Evolutionary conservation across 1,284 basidiomycete genomes (phyloP).

Genomic region (Phellinidium pouzarii): DNA sequence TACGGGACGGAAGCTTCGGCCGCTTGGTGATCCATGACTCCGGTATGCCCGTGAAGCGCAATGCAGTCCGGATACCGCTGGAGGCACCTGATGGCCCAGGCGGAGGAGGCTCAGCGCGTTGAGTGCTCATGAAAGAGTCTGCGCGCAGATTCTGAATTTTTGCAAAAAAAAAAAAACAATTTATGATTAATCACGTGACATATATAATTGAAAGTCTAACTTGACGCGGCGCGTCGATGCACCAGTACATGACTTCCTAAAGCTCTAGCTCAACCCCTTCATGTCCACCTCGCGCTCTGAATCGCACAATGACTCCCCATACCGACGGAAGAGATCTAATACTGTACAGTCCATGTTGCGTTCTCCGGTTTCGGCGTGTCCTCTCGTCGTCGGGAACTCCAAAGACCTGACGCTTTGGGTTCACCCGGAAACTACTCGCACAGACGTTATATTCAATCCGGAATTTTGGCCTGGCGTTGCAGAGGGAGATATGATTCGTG

Average conservation of each 20-base stretch:
- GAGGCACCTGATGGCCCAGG: background rate
- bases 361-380: constrained; percentile 28
- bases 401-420: constrained; percentile 66
- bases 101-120: constrained; percentile 7
- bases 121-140: constrained; percentile 10
- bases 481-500: constrained; percentile 64
- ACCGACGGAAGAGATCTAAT: constrained; percentile 60
- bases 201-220: background rate
- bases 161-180: background rate
- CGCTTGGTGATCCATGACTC: constrained; percentile 67
- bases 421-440: constrained; percentile 44
- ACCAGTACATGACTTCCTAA: background rate
- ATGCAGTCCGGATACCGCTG: constrained; percentile 41
- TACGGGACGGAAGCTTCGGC: constrained; percentile 80
- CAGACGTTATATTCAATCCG: constrained; percentile 59
- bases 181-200: background rate
- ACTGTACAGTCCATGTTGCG: constrained; percentile 57
- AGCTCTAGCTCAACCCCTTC: background rate
- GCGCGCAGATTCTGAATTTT: background rate
- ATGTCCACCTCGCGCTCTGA: constrained; percentile 58
- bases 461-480: constrained; percentile 66
- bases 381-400: constrained; percentile 53
- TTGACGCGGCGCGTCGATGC: too few species aligned
- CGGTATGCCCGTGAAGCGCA: constrained; percentile 64
- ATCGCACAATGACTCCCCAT: constrained; percentile 45